Conservation (phyloP, 306 rosid species). For the Acmispon strigosus region DNA sequence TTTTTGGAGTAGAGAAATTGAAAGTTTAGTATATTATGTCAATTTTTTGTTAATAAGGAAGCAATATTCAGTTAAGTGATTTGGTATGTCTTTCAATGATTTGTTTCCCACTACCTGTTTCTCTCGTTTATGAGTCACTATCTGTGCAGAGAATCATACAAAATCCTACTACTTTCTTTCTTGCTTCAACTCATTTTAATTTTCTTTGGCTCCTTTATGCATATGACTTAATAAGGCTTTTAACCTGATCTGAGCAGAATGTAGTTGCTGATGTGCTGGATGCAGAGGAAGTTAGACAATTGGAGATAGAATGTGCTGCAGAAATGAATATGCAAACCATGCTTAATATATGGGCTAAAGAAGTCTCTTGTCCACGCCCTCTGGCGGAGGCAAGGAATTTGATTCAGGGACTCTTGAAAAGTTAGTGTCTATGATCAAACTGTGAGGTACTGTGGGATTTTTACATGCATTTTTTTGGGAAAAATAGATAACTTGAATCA, state of each 20-base stretch:
- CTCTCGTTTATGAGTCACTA: not conserved
- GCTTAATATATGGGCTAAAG: slow-evolving; percentile 55
- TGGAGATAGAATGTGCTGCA: slow-evolving; percentile 37
- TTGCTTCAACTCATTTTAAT: not conserved
- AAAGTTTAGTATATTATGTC: not conserved
- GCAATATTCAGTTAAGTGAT: not conserved
- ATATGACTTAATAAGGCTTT: slow-evolving; percentile 12
- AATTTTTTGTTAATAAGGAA: not conserved
- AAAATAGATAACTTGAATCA: not conserved
- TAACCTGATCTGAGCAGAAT: slow-evolving; percentile 43
- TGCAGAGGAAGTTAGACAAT: slow-evolving; percentile 34
- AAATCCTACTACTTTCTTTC: not conserved
- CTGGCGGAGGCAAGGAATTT: slow-evolving; percentile 52
- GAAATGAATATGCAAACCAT: slow-evolving; percentile 32
- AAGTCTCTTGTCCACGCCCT: slow-evolving; percentile 34
- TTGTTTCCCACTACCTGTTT: not conserved
- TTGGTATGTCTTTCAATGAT: not conserved
- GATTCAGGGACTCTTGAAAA: slow-evolving; percentile 34
- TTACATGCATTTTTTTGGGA: not conserved
- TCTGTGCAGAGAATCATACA: not conserved
- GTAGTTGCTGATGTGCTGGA: slow-evolving; percentile 51
- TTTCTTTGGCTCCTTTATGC: not conserved
- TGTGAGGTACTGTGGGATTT: not conserved
- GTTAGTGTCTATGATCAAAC: slow-evolving; percentile 17
- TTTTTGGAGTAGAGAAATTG: not conserved